Conservation (phyloP, 305 asterid species). For the Fraxinus floribunda region DNA sequence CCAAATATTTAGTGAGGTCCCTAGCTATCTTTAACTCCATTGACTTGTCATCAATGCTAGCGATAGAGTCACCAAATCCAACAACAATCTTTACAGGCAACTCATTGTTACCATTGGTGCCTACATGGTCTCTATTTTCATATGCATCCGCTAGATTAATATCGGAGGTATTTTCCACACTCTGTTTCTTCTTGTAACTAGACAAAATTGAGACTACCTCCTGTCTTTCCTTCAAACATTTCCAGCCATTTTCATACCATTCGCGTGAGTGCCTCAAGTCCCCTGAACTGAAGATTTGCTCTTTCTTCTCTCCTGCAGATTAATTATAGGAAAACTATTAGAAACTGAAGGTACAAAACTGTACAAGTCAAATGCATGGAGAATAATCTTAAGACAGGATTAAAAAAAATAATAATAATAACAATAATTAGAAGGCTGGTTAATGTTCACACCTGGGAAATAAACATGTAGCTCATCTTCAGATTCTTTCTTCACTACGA, state of each 20-base stretch:
- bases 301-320: conserved; percentile 60
- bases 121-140: conserved; percentile 1
- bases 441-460: conserved; percentile 55
- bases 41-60: background rate
- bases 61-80: background rate
- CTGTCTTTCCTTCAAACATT: conserved; percentile 43
- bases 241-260: conserved; percentile 62
- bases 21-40: conserved; percentile 13
- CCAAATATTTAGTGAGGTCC: conserved; percentile 59
- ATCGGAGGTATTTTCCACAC: conserved; percentile 1
- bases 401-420: no score
- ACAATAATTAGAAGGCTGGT: background rate
- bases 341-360: background rate
- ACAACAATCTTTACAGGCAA: conserved; percentile 4
- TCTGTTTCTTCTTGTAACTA: conserved; percentile 1
- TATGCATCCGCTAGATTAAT: conserved; percentile 12
- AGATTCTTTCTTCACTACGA: conserved; percentile 55
- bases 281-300: conserved; percentile 28
- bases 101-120: background rate
- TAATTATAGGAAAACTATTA: background rate
- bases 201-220: conserved; percentile 38
- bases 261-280: conserved; percentile 71
- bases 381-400: background rate
- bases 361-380: background rate
- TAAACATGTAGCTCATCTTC: conserved; percentile 42